Evolutionary conservation across 148 eudicot genomes (phyloP), one percentile per base, ranked within the genome.

Genomic region (Nepenthes mirabilis): DNA sequence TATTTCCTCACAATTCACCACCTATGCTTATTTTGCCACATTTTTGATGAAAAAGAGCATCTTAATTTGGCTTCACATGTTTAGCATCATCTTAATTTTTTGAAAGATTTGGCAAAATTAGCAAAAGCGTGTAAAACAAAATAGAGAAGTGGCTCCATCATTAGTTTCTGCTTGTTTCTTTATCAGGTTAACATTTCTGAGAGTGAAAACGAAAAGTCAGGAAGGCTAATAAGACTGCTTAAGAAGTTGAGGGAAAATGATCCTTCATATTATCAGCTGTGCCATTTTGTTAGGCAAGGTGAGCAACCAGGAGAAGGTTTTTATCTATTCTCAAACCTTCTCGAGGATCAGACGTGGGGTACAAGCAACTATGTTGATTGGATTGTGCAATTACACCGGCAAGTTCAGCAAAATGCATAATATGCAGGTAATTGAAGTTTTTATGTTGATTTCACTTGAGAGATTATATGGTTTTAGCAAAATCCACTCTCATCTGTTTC

Each of bases 231-330:
- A 72, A 67, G 70, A 52, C 65, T 94, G 50, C 72, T 94, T 14
- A 56, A 77, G 57, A 84, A 64, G 71, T 63, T 74, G 74, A 80
- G 97, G 67, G 80, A 82, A 71, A 75, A 69, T 61, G 84, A 86
- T 51, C 82, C 74, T 47, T 81, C 90, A 36, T 84, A 79, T 72
- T 89, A 77, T 81, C 97, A 86, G 77, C 80, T 86, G 36, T 82
- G 87, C 65, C 87, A 89, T 70, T 77, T 94, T 70, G 91, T 89
- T 71, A 79, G 91, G 71, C 99, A 89, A 79, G 95, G 99, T 37
- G 97, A 89, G 71, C 99, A 93, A 68, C 97, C 99, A 9, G 69
- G 90, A 68, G 99, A 94, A 84, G 91, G 95, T 48, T 81, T 74
- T 71, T 89, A 81, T 75, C 77, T 88, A 56, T 91, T 94, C 47